Percentiles rank a stretch among this genome's conserved stretches.
phyloP scores from a whole-genome alignment of 495 filamentous ascomycete genomes.

The Aspergillus egyptiacus region DNA sequence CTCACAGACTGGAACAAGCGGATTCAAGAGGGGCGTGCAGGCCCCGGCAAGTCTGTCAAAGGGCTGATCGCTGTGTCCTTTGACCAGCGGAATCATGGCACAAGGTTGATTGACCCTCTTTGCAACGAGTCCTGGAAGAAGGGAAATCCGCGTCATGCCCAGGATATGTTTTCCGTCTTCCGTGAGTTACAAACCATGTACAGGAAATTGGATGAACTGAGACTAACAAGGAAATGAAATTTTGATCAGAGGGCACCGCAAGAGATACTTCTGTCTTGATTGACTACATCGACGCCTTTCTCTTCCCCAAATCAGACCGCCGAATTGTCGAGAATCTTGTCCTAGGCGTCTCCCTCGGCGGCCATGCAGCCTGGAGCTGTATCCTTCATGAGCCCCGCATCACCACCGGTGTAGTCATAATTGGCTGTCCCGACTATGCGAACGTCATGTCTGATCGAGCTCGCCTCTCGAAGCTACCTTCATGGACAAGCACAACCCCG shows the following conservation, averaged over 20 bases:
- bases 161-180: constrained; percentile 75
- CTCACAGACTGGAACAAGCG: constrained; percentile 55
- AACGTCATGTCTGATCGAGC: constrained; percentile 75
- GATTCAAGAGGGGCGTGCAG: constrained; percentile 22
- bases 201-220: neutral
- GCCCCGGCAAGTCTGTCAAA: constrained; percentile 20
- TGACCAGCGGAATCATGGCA: constrained; percentile 88
- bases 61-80: constrained; percentile 75
- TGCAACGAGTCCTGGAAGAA: constrained; percentile 70
- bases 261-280: constrained; percentile 66
- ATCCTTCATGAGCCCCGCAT: constrained; percentile 74
- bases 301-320: constrained; percentile 51
- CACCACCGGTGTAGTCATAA: constrained; percentile 65
- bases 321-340: constrained; percentile 65
- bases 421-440: constrained; percentile 86
- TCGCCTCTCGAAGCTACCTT: constrained; percentile 59
- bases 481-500: constrained; percentile 48
- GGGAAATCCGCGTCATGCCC: constrained; percentile 77
- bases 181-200: constrained; percentile 31
- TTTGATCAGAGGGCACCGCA: constrained; percentile 60
- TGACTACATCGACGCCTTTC: constrained; percentile 66
- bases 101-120: constrained; percentile 50
- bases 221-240: constrained; percentile 3
- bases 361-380: constrained; percentile 80
- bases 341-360: constrained; percentile 79